Base-by-base conservation (phyloP, 106 monocot species). In the Dactylorhiza incarnata region DNA sequence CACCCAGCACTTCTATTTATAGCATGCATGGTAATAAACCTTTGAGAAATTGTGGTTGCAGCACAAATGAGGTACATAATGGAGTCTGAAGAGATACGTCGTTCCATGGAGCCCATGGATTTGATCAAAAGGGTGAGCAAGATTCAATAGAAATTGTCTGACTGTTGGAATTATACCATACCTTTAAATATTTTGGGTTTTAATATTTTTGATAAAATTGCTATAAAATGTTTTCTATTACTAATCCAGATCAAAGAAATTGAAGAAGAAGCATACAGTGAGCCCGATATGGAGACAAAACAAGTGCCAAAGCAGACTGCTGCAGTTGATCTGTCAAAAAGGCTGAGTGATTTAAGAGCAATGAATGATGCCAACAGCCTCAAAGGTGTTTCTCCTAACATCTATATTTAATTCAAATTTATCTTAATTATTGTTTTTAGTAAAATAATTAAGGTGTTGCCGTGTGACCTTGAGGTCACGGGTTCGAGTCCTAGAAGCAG, bases 271-370 rank as follows among this genome's bases (percentile, higher is more conserved):
- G 71, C 80, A 20, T 77, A 81, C 59, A 54, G 20, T 47, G 88
- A 87, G 66, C 74, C 74, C 52, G 86, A 75, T 62, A 76, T 59
- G 13, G 81, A 78, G 74, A 76, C 46, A 48, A 77, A 88, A 29
- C 77, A 80, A 49, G 83, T 59, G 46, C 84, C 83, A 26, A 88
- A 83, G 76, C 87, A 83, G 71, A 91, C 91, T 66, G 79, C 94
- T 72, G 94, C 94, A 52, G 91, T 84, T 81, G 91, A 91, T 87
- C 72, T 91, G 25, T 95, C 94, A 49, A 95, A 91, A 76, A 81
- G 87, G 71, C 75, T 95, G 59, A 80, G 85, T 49, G 89, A 89
- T 80, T 75, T 88, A 11, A 85, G 87, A 62, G 76, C 87, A 63
- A 78, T 76, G 76, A 95, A 89, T 84, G 94, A 91, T 75, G 91